phyloP scores from a whole-genome alignment of 352 stramenopile genomes.

The Pythium vanterpoolii region DNA sequence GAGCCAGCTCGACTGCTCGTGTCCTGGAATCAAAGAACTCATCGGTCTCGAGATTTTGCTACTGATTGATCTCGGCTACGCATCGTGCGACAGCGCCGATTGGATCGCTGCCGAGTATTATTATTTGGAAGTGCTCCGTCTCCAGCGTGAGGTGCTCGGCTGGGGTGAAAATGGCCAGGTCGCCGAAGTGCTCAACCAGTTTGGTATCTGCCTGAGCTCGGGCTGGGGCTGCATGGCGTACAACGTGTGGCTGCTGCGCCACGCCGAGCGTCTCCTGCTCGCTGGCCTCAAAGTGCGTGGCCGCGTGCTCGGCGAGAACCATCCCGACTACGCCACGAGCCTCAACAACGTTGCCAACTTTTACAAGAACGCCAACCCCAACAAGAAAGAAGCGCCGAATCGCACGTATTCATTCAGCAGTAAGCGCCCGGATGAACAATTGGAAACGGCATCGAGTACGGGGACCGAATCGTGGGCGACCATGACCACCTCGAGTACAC shows the following conservation, averaged over 20 bases:
- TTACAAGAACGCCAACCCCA: slow-evolving; percentile 63
- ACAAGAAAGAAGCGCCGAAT: slow-evolving; percentile 9
- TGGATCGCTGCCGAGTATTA: slow-evolving; percentile 75
- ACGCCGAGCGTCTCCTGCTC: slow-evolving; percentile 65
- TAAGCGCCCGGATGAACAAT: slow-evolving; percentile 11
- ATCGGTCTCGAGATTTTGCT: slow-evolving; percentile 74
- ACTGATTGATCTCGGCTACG: slow-evolving; percentile 74
- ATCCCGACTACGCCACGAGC: slow-evolving; percentile 79
- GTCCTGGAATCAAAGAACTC: slow-evolving; percentile 68
- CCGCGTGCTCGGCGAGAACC: slow-evolving; percentile 64
- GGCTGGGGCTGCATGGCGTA: slow-evolving; percentile 64
- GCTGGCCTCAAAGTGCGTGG: slow-evolving; percentile 63
- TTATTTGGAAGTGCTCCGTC: slow-evolving; percentile 68
- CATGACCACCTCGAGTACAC: neutral
- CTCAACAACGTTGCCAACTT: slow-evolving; percentile 86
- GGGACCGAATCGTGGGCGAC: slow-evolving; percentile 1
- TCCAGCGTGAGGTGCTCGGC: slow-evolving; percentile 72
- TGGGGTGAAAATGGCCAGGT: slow-evolving; percentile 76
- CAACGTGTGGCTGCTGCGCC: slow-evolving; percentile 71
- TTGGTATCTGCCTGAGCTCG: slow-evolving; percentile 76
- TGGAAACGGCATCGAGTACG: slow-evolving; percentile 1
- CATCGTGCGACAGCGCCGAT: slow-evolving; percentile 70
- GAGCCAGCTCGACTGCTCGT: slow-evolving; percentile 41
- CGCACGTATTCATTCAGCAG: slow-evolving; percentile 4
- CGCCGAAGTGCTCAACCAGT: slow-evolving; percentile 75